These are phyloP conservation scores for Cronartium quercuum DNA, from an alignment of 1,284 basidiomycete genomes.

Conservation along the genomic window DNA sequence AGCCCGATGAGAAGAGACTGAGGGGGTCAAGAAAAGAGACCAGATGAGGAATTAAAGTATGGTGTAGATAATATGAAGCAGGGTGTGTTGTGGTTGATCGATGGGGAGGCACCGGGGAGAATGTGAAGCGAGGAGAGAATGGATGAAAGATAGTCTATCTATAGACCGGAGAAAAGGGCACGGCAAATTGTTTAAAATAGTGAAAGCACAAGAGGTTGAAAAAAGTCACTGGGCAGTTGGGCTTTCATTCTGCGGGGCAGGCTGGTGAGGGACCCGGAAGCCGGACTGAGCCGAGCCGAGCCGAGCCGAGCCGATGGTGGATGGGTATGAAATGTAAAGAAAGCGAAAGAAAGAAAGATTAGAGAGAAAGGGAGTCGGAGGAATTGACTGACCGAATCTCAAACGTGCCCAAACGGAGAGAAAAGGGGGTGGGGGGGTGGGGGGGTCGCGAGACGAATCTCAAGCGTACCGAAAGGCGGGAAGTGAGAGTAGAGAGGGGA, in stretches of 20 bases:
- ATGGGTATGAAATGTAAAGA: not conserved
- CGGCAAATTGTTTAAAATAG: not conserved
- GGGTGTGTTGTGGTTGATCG: not conserved
- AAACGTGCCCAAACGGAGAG: constrained; percentile 34
- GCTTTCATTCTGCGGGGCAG: no score
- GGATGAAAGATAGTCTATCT: not conserved
- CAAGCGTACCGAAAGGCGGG: constrained; percentile 27
- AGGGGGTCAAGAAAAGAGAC: no score
- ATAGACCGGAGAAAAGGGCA: not conserved
- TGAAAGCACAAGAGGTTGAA: not conserved
- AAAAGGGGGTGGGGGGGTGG: not conserved
- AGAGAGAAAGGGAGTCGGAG: constrained; percentile 3
- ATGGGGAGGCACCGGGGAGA: not conserved
- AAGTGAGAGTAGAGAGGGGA: not conserved
- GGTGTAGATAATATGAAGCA: not conserved
- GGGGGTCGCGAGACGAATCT: constrained; percentile 37
- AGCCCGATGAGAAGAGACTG: no score
- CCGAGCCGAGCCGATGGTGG: not conserved
- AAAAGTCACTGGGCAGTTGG: not conserved
- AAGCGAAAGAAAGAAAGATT: not conserved
- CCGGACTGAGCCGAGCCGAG: not conserved
- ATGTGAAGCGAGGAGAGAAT: not conserved
- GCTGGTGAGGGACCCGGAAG: not conserved
- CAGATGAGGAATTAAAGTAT: no score
- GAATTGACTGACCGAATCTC: constrained; percentile 34